These are phyloP conservation scores for Candida tunisiensis DNA, from an alignment of 1,139 yeast genomes.

Conservation along the genomic window DNA sequence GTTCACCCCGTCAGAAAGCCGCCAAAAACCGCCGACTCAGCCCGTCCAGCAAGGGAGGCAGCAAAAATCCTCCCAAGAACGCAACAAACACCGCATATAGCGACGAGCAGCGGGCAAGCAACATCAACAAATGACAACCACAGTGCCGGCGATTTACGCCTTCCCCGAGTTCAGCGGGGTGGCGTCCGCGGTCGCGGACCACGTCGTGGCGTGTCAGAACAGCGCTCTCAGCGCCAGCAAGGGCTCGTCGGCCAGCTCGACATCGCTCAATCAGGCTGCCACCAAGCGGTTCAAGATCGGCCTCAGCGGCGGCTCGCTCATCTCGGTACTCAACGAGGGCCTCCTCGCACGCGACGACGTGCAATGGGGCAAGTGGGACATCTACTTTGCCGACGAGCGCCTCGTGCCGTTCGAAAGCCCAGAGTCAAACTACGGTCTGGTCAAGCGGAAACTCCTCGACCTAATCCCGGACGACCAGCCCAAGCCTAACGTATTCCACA, in stretches of 20 bases:
- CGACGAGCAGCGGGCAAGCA: background rate
- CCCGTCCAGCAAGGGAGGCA: no score
- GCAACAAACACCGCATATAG: background rate
- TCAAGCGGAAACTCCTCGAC: slow-evolving; percentile 70
- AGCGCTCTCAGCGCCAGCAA: slow-evolving; percentile 25
- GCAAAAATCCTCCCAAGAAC: no score
- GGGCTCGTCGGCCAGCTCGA: slow-evolving; percentile 6
- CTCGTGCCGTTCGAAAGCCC: slow-evolving; percentile 73
- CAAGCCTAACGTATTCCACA: slow-evolving; percentile 64
- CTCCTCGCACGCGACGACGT: slow-evolving; percentile 56
- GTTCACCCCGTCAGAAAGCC: no score
- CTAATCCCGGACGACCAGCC: slow-evolving; percentile 29
- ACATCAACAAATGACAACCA: slow-evolving; percentile 55
- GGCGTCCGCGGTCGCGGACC: slow-evolving; percentile 92
- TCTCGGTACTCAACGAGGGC: slow-evolving; percentile 76
- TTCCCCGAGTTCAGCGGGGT: slow-evolving; percentile 81
- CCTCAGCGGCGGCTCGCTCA: slow-evolving; percentile 80
- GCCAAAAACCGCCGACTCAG: no score
- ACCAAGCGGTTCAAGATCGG: slow-evolving; percentile 69
- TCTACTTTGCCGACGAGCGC: slow-evolving; percentile 93
- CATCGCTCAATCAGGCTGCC: no score
- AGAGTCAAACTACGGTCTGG: slow-evolving; percentile 82
- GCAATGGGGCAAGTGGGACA: slow-evolving; percentile 91
- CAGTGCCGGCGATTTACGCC: slow-evolving; percentile 82
- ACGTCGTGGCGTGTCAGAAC: slow-evolving; percentile 75